These are phyloP conservation scores for Linum trigynum DNA, from an alignment of 345 rosid genomes.

Conservation along the genomic window DNA sequence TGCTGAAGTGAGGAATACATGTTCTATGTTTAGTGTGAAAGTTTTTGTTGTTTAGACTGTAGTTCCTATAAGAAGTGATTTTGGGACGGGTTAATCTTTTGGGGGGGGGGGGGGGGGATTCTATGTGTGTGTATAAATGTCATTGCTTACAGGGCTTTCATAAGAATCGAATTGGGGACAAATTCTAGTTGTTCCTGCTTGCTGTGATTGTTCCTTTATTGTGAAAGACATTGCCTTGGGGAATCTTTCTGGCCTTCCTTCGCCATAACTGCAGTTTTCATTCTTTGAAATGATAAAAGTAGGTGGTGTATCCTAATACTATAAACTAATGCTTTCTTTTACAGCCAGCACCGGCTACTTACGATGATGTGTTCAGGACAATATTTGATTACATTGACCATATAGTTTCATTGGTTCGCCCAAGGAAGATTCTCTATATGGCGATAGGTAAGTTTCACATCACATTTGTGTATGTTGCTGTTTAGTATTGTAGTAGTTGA, in stretches of 20 bases:
- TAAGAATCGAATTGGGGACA: background rate
- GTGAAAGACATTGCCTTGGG: background rate
- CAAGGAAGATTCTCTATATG: constrained; percentile 88
- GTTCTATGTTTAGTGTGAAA: background rate
- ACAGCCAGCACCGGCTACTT: constrained; percentile 91
- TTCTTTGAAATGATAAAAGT: background rate
- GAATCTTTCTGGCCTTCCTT: background rate
- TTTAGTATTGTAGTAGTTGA: background rate
- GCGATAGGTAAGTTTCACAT: constrained; percentile 65
- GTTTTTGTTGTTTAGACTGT: background rate
- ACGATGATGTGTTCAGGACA: constrained; percentile 77
- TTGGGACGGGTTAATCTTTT: background rate
- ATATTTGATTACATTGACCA: constrained; percentile 92
- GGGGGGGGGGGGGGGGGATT: background rate
- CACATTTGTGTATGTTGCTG: constrained; percentile 2
- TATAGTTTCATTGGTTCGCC: constrained; percentile 77
- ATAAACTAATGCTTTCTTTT: constrained; percentile 12
- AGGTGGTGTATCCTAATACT: background rate
- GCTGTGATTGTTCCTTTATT: background rate
- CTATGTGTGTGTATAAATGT: too few relatives aligned
- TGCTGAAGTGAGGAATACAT: background rate
- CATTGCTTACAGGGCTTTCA: background rate
- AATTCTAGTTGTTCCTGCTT: background rate
- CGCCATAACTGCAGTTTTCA: background rate
- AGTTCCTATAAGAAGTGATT: background rate